These are phyloP conservation scores for Vinca minor DNA, from an alignment of 257 asterid species.

Conservation along the genomic window DNA sequence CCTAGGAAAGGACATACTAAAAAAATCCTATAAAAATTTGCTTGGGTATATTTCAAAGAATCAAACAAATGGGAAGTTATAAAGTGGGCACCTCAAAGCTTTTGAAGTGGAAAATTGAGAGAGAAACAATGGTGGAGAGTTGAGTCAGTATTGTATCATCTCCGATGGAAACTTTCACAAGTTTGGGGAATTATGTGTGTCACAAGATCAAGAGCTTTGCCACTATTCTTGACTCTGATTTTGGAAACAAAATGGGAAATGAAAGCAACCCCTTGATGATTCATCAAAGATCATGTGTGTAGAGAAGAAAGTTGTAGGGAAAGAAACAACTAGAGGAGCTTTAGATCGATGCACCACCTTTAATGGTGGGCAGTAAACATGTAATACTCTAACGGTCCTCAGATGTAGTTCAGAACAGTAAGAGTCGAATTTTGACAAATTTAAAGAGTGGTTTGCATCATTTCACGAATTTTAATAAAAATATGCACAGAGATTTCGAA, in stretches of 20 bases:
- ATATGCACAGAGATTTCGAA: no score
- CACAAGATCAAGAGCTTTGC: background rate
- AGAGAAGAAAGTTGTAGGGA: background rate
- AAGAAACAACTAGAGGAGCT: background rate
- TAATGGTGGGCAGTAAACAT: background rate
- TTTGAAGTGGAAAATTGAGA: background rate
- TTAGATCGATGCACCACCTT: no score
- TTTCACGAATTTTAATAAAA: no score
- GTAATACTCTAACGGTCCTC: no score
- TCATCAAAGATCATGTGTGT: background rate
- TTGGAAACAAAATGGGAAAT: background rate
- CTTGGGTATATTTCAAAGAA: background rate
- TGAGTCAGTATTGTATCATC: conserved; percentile 1
- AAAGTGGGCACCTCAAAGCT: background rate
- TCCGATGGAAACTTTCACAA: background rate
- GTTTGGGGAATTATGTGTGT: background rate
- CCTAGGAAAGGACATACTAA: background rate
- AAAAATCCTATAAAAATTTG: background rate
- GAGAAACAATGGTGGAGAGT: background rate
- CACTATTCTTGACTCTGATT: background rate
- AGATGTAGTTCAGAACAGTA: no score
- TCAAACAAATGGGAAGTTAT: background rate
- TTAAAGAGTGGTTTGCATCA: no score
- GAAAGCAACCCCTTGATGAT: background rate
- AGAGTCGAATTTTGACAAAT: no score